Conservation (phyloP, 2,329 filamentous ascomycete species). For the Fusarium denticulatum region DNA sequence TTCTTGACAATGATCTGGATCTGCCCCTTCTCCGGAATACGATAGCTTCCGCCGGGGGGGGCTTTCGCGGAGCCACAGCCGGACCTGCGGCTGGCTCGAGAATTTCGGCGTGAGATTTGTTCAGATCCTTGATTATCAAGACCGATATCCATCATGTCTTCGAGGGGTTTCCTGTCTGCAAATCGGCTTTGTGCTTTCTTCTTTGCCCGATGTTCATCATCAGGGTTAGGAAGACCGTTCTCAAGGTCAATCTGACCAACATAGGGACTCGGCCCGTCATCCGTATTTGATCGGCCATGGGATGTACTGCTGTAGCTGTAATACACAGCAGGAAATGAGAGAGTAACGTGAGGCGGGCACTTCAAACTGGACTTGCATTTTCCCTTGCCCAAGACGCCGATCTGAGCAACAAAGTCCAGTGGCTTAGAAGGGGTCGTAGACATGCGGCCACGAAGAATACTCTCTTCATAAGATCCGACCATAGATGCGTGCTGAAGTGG, state of each 20-base stretch:
- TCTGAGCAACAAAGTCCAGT: constrained; percentile 91
- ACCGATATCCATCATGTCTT: constrained; percentile 38
- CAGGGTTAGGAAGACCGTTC: constrained; percentile 71
- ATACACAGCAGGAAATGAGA: constrained; percentile 94
- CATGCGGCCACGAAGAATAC: constrained; percentile 93
- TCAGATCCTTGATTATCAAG: constrained; percentile 30
- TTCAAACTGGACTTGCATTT: constrained; percentile 86
- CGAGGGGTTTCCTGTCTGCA: constrained; percentile 49
- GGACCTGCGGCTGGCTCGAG: constrained; percentile 63
- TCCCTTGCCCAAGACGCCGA: constrained; percentile 89
- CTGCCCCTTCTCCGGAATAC: constrained; percentile 93
- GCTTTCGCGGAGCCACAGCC: constrained; percentile 61
- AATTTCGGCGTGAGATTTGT: constrained; percentile 44
- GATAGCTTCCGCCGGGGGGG: constrained; percentile 88
- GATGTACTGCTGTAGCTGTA: constrained; percentile 85
- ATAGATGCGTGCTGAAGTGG: constrained; percentile 90
- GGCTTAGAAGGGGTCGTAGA: constrained; percentile 94
- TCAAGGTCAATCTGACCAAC: constrained; percentile 93
- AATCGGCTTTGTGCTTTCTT: constrained; percentile 60
- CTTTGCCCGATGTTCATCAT: constrained; percentile 58
- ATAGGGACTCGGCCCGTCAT: constrained; percentile 94
- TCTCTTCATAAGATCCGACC: constrained; percentile 98
- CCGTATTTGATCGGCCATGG: constrained; percentile 69
- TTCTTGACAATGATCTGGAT: constrained; percentile 98
- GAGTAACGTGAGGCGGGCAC: constrained; percentile 88